Evolutionary conservation across 768 basidiomycete species (phyloP), one percentile per base, ranked within the genome.

Genomic region (Kondoa subrosea): DNA sequence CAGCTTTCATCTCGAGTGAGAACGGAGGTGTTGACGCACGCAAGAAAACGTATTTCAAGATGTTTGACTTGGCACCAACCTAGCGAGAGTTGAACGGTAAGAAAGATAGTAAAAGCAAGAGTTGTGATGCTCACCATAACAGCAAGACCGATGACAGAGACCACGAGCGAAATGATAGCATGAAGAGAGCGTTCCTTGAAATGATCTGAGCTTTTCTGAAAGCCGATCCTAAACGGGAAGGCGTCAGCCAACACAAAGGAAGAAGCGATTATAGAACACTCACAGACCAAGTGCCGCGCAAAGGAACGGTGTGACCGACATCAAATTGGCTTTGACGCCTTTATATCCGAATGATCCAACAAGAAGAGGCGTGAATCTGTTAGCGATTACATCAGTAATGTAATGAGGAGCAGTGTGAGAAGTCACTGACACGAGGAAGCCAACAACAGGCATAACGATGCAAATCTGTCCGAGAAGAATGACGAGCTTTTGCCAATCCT

Each of bases 11-110:
- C n/a, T n/a, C n/a, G n/a, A n/a, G n/a, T n/a, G n/a, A n/a, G n/a
- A n/a, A n/a, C n/a, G n/a, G n/a, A n/a, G n/a, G n/a, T n/a, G n/a
- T n/a, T n/a, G n/a, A n/a, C n/a, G n/a, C n/a, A n/a, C n/a, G 76
- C 25, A 77, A 66, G 72, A 78, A 78, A 64, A 74, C 78, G 71
- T 78, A 76, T 67, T 76, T 72, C 16, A 74, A 71, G 26, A 69
- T 67, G 59, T 69, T 69, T 40, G 72, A 73, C 32, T 72, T 65
- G 56, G 62, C 66, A 17, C 69, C 69, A 30, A 70, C 66, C 58
- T n/a, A n/a, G n/a, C n/a, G n/a, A n/a, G n/a, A n/a, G n/a, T n/a
- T n/a, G n/a, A n/a, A n/a, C n/a, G n/a, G n/a, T n/a, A n/a, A n/a
- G n/a, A n/a, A n/a, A n/a, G n/a, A n/a, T n/a, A n/a, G 73, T 66